Percentiles rank a stretch among this genome's conserved stretches.
These are phyloP conservation scores for Naegleria fowleri DNA, from an alignment of 208 protist species.

Conservation along the genomic window DNA sequence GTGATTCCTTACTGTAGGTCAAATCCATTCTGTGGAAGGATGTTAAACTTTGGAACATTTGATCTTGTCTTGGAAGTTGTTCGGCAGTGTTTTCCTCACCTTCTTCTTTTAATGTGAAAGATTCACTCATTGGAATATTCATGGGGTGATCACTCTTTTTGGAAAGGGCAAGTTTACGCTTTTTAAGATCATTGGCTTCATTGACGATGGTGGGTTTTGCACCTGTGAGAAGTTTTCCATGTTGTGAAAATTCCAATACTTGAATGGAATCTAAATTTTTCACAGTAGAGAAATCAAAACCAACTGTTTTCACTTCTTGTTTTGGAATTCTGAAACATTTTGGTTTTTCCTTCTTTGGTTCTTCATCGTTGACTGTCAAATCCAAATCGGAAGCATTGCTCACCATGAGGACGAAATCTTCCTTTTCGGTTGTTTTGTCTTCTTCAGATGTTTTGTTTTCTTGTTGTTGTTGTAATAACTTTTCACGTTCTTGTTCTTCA, in stretches of 20 bases:
- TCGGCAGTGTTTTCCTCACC: neutral
- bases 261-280: neutral
- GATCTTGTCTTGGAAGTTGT: neutral
- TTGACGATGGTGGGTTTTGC: neutral
- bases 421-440: neutral
- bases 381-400: neutral
- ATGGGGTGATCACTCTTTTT: neutral
- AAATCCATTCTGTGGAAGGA: neutral
- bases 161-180: neutral
- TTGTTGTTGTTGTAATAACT: neutral
- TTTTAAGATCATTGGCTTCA: neutral
- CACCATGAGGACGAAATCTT: neutral
- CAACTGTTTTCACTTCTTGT: neutral
- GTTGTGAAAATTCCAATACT: neutral
- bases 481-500: neutral
- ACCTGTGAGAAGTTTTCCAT: neutral
- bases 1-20: neutral
- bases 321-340: neutral
- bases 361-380: neutral
- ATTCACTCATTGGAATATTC: neutral
- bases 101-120: neutral
- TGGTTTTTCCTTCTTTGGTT: conserved; percentile 4
- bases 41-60: neutral
- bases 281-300: neutral
- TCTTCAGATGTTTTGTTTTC: neutral